Base-by-base conservation (phyloP, 1,284 basidiomycete genomes). In the Heliocybe sulcata region DNA sequence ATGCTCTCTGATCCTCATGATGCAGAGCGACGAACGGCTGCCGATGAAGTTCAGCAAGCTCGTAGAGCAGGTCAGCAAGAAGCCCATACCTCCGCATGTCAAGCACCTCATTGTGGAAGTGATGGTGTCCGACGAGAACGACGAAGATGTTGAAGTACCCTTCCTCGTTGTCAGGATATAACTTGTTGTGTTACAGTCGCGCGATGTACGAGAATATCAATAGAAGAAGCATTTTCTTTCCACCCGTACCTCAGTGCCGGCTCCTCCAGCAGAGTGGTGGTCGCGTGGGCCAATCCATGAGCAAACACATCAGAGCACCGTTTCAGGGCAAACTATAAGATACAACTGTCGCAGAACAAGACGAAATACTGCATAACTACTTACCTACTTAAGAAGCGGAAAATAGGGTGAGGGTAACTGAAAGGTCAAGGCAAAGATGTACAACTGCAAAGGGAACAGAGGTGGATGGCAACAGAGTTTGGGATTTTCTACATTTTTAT, bases 31-130 rank as follows among this genome's bases (percentile, higher is more conserved):
- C 51, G 94, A 97, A 66, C 81, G 94, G 53, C 69, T 96, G 59
- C 81, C 82, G 10, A 91, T 97, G 91, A 88, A 81, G 64, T 94
- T 99, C 74, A 91, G 86, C 69, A 85, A 89, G 61, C 78, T 99
- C 35, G 93, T 98, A 16, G 94, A 98, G 72, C 81, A 82, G 56
- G 94, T 99, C 51, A 92, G 90, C 77, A 97, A 92, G 82, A 97
- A 95, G 73, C 82, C 91, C 1, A 81, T 98, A 58, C 86, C 86
- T 14, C 78, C 87, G 14, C 85, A 91, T 67, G 78, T 80, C 58
- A 92, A 85, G 67, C 88, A 92, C 65, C 77, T 97, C 53, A 79
- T 96, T 54, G 90, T 96, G 16, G 97, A 99, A 74, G 85, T 98
- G 55, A 97, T 99, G 93, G 89, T 89, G 33, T 85, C 83, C 58